Evolutionary conservation across 192 early-diverging fungal species (phyloP).

Genomic region (Backusella tuberculispora): DNA sequence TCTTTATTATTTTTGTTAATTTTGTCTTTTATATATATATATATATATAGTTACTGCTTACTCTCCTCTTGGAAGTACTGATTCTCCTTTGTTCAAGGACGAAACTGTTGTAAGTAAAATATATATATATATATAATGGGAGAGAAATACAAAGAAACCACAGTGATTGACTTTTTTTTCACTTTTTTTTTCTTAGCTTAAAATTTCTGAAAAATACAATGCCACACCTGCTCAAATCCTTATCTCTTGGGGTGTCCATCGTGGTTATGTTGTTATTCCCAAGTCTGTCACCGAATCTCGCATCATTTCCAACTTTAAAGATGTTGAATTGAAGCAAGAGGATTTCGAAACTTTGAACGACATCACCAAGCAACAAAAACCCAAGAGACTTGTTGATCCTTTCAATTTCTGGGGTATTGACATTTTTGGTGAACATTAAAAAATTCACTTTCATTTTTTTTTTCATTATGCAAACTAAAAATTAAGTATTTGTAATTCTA

Average conservation of each 20-base stretch:
- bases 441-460: neutral
- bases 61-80: slow-evolving; percentile 70
- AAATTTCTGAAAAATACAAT: slow-evolving; percentile 69
- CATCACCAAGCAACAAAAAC: neutral
- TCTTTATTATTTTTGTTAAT: neutral
- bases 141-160: neutral
- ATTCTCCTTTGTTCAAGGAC: slow-evolving; percentile 33
- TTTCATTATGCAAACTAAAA: neutral
- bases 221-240: slow-evolving; percentile 73
- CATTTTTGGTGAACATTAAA: slow-evolving; percentile 16
- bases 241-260: slow-evolving; percentile 76
- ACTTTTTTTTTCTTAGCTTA: slow-evolving; percentile 20
- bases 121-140: slow-evolving; percentile 1
- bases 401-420: slow-evolving; percentile 21
- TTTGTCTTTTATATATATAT: neutral
- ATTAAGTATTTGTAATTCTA: too few relatives aligned
- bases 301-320: slow-evolving; percentile 31
- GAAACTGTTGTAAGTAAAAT: slow-evolving; percentile 29
- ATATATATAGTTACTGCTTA: slow-evolving; percentile 67
- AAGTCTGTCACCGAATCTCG: slow-evolving; percentile 69
- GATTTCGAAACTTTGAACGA: slow-evolving; percentile 18
- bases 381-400: slow-evolving; percentile 14
- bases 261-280: slow-evolving; percentile 79
- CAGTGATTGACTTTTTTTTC: neutral
- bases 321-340: slow-evolving; percentile 19